These are phyloP conservation scores for sunflower (Helianthus annuus) DNA, from an alignment of 129 eudicot species.

Conservation along the genomic window HanXRQr2.0-SUNRISE NC_035443.2:96872065-96872564, in stretches of 20 bases:
- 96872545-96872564: constrained; percentile 62
- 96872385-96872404: constrained; percentile 1
- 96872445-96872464: constrained; percentile 36
- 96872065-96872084: too few relatives aligned
- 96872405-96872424: not conserved
- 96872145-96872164: too few relatives aligned
- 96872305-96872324: not conserved
- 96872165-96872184: too few relatives aligned
- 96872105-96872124: not conserved
- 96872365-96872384: not conserved
- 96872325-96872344: not conserved
- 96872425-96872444: constrained; percentile 10
- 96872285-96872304: not conserved
- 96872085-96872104: too few relatives aligned
- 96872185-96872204: too few relatives aligned
- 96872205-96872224: too few relatives aligned
- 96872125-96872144: not conserved
- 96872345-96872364: constrained; percentile 3
- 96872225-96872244: too few relatives aligned
- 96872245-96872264: not conserved
- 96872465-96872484: constrained; percentile 88
- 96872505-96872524: constrained; percentile 89
- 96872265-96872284: constrained; percentile 6
- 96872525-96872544: constrained; percentile 77
- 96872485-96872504: constrained; percentile 92